Evolutionary conservation across 2,329 filamentous ascomycete genomes (phyloP).

Genomic region (Fusarium coffeatum): DNA sequence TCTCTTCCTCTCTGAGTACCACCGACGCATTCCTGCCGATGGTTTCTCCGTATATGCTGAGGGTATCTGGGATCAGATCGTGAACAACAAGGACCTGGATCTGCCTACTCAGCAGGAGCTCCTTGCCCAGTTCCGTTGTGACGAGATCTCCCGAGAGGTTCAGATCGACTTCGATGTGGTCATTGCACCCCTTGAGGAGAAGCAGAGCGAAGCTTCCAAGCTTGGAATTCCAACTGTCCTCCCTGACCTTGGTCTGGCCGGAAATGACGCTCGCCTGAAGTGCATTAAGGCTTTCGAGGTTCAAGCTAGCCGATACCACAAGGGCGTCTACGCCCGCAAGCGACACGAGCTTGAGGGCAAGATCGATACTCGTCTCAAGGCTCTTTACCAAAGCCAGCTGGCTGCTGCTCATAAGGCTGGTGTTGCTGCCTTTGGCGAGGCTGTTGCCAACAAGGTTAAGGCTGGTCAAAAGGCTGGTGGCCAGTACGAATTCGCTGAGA

Average conservation of each 20-base stretch:
- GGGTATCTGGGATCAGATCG: slow-evolving; percentile 97
- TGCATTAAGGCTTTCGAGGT: slow-evolving; percentile 87
- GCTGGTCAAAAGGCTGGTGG: slow-evolving; percentile 90
- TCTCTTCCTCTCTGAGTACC: slow-evolving; percentile 93
- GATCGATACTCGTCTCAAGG: slow-evolving; percentile 87
- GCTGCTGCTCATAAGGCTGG: slow-evolving; percentile 89
- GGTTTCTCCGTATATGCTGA: slow-evolving; percentile 95
- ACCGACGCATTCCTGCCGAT: slow-evolving; percentile 94
- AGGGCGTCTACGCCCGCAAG: slow-evolving; percentile 91
- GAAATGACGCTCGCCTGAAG: slow-evolving; percentile 77
- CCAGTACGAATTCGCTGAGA: slow-evolving; percentile 93
- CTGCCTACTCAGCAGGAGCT: slow-evolving; percentile 97
- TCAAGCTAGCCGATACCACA: slow-evolving; percentile 95
- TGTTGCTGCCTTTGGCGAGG: slow-evolving; percentile 84
- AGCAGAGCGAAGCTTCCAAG: slow-evolving; percentile 79
- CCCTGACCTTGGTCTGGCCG: slow-evolving; percentile 77
- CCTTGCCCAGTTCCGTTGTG: slow-evolving; percentile 95
- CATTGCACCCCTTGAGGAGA: slow-evolving; percentile 86
- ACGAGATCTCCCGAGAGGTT: slow-evolving; percentile 94
- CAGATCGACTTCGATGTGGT: slow-evolving; percentile 83
- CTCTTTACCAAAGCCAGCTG: slow-evolving; percentile 89
- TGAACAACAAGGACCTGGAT: slow-evolving; percentile 98
- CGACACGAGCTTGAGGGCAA: slow-evolving; percentile 85
- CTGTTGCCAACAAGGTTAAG: slow-evolving; percentile 89
- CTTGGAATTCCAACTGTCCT: slow-evolving; percentile 80